A percentile compares a stretch with the other conserved stretches of the same genome.
Conservation (phyloP, 1,139 yeast species). For the Taiozyma onychis region DNA sequence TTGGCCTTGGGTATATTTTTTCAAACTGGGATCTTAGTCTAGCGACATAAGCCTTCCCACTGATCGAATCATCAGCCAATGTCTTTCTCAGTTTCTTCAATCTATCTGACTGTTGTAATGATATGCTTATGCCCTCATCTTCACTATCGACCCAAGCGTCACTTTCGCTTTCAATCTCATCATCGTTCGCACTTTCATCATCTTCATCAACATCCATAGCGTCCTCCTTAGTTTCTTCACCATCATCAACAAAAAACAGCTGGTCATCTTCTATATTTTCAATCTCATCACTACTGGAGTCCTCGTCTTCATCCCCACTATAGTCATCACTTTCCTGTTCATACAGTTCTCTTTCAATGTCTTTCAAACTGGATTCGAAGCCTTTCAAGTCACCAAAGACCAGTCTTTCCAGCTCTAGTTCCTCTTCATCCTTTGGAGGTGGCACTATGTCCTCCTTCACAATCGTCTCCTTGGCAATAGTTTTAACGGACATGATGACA, state of each 20-base stretch:
- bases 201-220: conserved; percentile 39
- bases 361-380: conserved; percentile 56
- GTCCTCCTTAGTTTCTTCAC: conserved; percentile 32
- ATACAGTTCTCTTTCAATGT: conserved; percentile 26
- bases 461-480: conserved; percentile 6
- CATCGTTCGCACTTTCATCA: conserved; percentile 30
- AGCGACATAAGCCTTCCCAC: conserved; percentile 61
- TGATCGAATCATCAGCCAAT: conserved; percentile 52
- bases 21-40: conserved; percentile 83
- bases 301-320: conserved; percentile 22
- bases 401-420: conserved; percentile 66
- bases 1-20: conserved; percentile 81
- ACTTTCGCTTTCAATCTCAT: conserved; percentile 31
- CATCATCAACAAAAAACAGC: conserved; percentile 57
- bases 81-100: conserved; percentile 66
- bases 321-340: conserved; percentile 29
- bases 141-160: conserved; percentile 92
- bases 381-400: conserved; percentile 89
- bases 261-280: conserved; percentile 29
- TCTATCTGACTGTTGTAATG: conserved; percentile 54
- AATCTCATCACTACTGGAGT: conserved; percentile 27
- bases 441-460: conserved; percentile 30
- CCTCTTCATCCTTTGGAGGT: conserved; percentile 82
- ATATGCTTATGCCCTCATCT: conserved; percentile 67
- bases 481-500: neutral